Base-by-base conservation (phyloP, 1,284 basidiomycete genomes). In the Austroboletus niveus region DNA sequence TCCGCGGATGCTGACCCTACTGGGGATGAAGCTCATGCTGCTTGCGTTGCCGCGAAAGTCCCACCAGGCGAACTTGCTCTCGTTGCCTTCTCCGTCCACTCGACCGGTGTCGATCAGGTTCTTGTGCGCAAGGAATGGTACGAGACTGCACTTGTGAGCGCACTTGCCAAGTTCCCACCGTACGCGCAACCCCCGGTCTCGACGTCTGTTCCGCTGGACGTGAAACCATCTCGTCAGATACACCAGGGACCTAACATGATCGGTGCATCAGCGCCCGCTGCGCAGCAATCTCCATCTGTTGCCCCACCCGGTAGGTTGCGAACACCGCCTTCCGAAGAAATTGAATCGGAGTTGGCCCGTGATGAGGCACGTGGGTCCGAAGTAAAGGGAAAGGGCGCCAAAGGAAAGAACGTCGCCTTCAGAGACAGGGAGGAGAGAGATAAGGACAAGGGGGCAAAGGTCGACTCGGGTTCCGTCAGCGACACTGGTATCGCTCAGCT, bases 91-190 rank as follows among this genome's bases (percentile, higher is more conserved):
- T 87, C 86, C 9, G 88, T 92, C 20, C 89, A 91, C 63, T 84
- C 86, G 11, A 82, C 79, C 30, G 89, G 89, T 27, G 89, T 92
- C 20, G 89, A 92, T 64, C 89, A 92, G 64, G 81, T 92, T 27
- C 77, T 90, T 40, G 86, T 92, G 59, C 80, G 86, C 57, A 85
- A 82, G 67, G 89, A 92, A 63, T 90, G 87, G 85, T 89, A 81
- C 60, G 86, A 89, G 55, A 66, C 73, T 17, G 89, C 88, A 0
- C 69, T 88, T 43, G 60, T 72, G 8, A 68, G 72, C 20, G 74
- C 83, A 8, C 66, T 72, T 20, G 74, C 81, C 56, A 89, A 87
- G 63, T 81, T 85, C 65, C 89, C 89, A 8, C 52, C 73, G n/a
- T 76, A 79, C 45, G 58, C 62, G 12, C 66, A 73, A 15, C 64